Evolutionary conservation across 2,329 filamentous ascomycete genomes (phyloP).

Genomic region (Lasiodiplodia sp.): DNA sequence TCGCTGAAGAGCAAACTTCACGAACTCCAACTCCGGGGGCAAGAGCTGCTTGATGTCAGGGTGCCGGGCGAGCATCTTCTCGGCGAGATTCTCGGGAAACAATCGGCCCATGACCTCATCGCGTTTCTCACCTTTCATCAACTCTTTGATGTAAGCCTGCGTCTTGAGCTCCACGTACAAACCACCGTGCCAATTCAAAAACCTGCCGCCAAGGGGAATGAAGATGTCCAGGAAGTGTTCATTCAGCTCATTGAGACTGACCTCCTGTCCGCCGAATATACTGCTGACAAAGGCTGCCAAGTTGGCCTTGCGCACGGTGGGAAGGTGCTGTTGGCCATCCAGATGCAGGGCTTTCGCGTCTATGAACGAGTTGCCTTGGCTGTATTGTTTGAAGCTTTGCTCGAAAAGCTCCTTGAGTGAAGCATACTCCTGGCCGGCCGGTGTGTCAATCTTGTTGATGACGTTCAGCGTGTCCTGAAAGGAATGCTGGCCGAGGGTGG

Average conservation of each 20-base stretch:
- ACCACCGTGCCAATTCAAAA: slow-evolving; percentile 67
- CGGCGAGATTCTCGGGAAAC: slow-evolving; percentile 65
- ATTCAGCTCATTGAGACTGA: slow-evolving; percentile 69
- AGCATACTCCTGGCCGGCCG: slow-evolving; percentile 67
- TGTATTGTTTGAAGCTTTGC: slow-evolving; percentile 66
- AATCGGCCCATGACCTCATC: slow-evolving; percentile 65
- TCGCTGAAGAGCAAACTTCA: slow-evolving; percentile 41
- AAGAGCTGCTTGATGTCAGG: slow-evolving; percentile 61
- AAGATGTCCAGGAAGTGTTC: slow-evolving; percentile 70
- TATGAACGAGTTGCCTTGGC: slow-evolving; percentile 62
- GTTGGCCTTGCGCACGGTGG: slow-evolving; percentile 66
- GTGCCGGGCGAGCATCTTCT: slow-evolving; percentile 61
- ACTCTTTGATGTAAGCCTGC: slow-evolving; percentile 64
- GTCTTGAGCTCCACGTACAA: slow-evolving; percentile 72
- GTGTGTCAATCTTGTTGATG: slow-evolving; percentile 62
- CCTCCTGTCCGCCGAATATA: slow-evolving; percentile 69
- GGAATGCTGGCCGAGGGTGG: slow-evolving; percentile 63
- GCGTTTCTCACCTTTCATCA: slow-evolving; percentile 58
- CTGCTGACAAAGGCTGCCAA: slow-evolving; percentile 70
- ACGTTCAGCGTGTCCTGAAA: slow-evolving; percentile 65
- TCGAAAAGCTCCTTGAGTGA: slow-evolving; percentile 69
- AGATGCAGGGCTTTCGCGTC: slow-evolving; percentile 64
- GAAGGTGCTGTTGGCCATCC: slow-evolving; percentile 49
- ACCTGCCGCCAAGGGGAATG: slow-evolving; percentile 63
- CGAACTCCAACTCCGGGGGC: slow-evolving; percentile 66